Evolutionary conservation across 805 yeast genomes (phyloP).

Genomic region (Saccharomycopsis sp.): DNA sequence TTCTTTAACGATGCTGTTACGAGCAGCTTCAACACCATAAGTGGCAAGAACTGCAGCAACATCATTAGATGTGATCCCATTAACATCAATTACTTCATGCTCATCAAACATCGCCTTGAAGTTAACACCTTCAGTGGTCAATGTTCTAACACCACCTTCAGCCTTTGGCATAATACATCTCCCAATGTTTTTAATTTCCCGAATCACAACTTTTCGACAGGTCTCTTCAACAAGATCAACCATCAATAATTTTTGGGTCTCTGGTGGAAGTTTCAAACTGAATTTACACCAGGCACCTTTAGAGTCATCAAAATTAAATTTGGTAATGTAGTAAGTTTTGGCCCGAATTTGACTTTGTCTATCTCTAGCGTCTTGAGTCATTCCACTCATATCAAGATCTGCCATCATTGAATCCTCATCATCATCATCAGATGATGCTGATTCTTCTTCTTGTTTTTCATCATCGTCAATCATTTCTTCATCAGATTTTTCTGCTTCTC

Average conservation of each 20-base stretch:
- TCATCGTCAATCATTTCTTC: conserved; percentile 37
- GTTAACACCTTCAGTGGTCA: conserved; percentile 97
- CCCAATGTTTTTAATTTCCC: conserved; percentile 86
- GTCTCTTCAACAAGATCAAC: conserved; percentile 92
- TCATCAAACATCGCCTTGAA: conserved; percentile 98
- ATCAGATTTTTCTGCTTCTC: conserved; percentile 69
- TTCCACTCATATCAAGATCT: conserved; percentile 26
- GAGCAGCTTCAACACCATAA: conserved; percentile 98
- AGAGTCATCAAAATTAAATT: conserved; percentile 84
- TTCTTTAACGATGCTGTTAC: conserved; percentile 94
- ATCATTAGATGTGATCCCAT: conserved; percentile 87
- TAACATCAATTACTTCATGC: conserved; percentile 84
- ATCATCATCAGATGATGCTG: conserved; percentile 29
- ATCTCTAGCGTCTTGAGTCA: conserved; percentile 63
- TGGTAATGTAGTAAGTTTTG: conserved; percentile 63
- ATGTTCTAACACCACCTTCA: conserved; percentile 61
- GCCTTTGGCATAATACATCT: conserved; percentile 79
- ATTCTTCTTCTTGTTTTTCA: conserved; percentile 27
- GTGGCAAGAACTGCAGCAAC: conserved; percentile 82
- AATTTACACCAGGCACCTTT: conserved; percentile 92
- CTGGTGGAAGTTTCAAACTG: conserved; percentile 73
- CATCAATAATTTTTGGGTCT: conserved; percentile 90
- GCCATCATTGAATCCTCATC: conserved; percentile 32
- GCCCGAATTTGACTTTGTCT: conserved; percentile 81
- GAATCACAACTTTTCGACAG: conserved; percentile 83